Conservation (phyloP, 2,329 filamentous ascomycete genomes). For the Teratosphaeria gauchensis region DNA sequence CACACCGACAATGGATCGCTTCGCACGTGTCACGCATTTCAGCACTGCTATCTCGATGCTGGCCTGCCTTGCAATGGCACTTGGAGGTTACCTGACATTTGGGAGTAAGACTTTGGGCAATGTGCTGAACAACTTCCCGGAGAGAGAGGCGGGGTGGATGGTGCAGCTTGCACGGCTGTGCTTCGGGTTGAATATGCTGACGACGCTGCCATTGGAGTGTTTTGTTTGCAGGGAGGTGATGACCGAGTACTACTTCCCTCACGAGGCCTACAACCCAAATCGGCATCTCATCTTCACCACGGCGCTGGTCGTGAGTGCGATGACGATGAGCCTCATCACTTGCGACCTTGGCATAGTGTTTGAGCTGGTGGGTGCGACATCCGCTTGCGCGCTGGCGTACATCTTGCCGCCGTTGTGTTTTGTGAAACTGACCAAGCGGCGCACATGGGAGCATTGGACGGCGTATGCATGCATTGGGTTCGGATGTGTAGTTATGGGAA, state of each 20-base stretch:
- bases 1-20: constrained; percentile 91
- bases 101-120: constrained; percentile 88
- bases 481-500: constrained; percentile 69
- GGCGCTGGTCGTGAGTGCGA: constrained; percentile 65
- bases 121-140: constrained; percentile 93
- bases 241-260: constrained; percentile 69
- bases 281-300: constrained; percentile 84
- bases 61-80: constrained; percentile 81
- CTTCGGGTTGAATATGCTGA: constrained; percentile 98
- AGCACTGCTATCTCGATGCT: constrained; percentile 82
- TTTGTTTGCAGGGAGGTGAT: constrained; percentile 97
- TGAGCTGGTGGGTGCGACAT: constrained; percentile 90
- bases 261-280: constrained; percentile 68
- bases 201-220: constrained; percentile 87
- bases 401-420: constrained; percentile 93
- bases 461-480: constrained; percentile 65
- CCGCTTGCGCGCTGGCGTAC: constrained; percentile 86
- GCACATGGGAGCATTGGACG: constrained; percentile 46
- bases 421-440: constrained; percentile 75
- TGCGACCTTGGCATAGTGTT: constrained; percentile 93
- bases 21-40: constrained; percentile 85
- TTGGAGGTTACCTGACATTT: constrained; percentile 86
- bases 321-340: constrained; percentile 69
- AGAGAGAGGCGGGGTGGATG: constrained; percentile 63
- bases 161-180: constrained; percentile 92